Conservation (phyloP, 78 protist species). For the Planoprotostelium fungivorum region DNA sequence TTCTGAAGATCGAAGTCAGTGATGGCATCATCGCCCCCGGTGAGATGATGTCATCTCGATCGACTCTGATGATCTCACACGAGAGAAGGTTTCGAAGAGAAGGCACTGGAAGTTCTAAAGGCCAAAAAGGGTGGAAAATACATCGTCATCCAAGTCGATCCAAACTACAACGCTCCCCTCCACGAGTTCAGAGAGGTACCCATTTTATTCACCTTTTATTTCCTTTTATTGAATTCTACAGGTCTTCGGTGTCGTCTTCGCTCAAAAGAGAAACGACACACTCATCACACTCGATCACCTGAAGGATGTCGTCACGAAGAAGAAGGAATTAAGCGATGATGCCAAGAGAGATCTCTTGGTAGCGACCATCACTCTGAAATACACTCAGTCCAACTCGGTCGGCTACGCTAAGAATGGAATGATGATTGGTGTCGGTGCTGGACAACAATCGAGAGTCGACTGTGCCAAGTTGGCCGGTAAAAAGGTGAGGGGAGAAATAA, state of each 20-base stretch:
- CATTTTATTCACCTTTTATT: conserved; percentile 24
- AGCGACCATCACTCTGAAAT: conserved; percentile 49
- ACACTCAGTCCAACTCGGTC: conserved; percentile 59
- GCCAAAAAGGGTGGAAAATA: not conserved
- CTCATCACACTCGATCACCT: conserved; percentile 23
- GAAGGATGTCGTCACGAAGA: conserved; percentile 19
- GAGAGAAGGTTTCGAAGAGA: not conserved
- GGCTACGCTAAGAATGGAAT: conserved; percentile 26
- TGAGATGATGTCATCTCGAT: too few relatives aligned
- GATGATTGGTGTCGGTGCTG: conserved; percentile 65
- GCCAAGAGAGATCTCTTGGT: conserved; percentile 37
- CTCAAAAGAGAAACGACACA: conserved; percentile 35
- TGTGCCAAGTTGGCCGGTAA: conserved; percentile 46
- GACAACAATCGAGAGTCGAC: conserved; percentile 48
- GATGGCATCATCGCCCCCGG: not conserved
- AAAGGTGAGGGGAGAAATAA: conserved; percentile 21
- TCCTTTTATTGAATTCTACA: conserved; percentile 35
- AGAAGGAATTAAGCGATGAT: conserved; percentile 47
- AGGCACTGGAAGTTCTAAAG: not conserved
- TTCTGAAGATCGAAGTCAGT: not conserved
- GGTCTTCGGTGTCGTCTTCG: conserved; percentile 55
- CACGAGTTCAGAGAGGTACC: conserved; percentile 49
- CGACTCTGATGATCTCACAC: too few relatives aligned
- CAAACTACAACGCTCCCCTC: conserved; percentile 17
- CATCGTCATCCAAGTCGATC: not conserved